phyloP scores from a whole-genome alignment of 495 filamentous ascomycete species.

The Aspergillus bertholletiae region DNA sequence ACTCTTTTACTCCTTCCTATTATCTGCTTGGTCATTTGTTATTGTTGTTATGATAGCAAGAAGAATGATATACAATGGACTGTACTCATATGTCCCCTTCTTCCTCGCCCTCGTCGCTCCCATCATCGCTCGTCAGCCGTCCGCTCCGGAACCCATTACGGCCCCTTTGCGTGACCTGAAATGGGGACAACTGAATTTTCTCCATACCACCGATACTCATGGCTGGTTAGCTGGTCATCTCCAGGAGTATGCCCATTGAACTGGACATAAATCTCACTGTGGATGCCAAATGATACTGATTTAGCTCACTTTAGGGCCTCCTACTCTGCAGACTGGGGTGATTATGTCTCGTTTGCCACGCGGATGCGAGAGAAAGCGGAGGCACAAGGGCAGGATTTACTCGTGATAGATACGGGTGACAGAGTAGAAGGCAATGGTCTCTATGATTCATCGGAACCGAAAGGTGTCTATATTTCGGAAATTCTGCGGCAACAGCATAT shows the following conservation, averaged over 20 bases:
- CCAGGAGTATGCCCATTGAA: conserved; percentile 59
- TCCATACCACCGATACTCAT: conserved; percentile 93
- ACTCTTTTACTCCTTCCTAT: neutral
- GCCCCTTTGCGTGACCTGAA: conserved; percentile 78
- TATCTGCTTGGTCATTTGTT: neutral
- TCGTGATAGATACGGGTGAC: conserved; percentile 92
- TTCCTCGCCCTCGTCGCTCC: conserved; percentile 13
- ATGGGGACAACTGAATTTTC: conserved; percentile 92
- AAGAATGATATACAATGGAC: neutral
- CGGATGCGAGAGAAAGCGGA: conserved; percentile 79
- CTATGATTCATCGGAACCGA: conserved; percentile 87
- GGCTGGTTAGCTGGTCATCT: conserved; percentile 95
- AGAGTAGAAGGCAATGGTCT: conserved; percentile 93
- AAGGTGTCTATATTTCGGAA: conserved; percentile 80
- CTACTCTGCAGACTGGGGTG: conserved; percentile 94
- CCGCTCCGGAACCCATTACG: conserved; percentile 71
- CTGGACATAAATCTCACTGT: neutral
- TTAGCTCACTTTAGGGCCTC: conserved; percentile 54
- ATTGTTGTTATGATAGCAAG: neutral
- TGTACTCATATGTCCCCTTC: neutral
- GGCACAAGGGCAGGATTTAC: conserved; percentile 70
- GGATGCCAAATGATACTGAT: conserved; percentile 8
- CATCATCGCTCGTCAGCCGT: conserved; percentile 58
- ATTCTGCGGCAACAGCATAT: conserved; percentile 79
- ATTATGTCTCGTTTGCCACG: conserved; percentile 89